Base-by-base conservation (phyloP, 352 stramenopile genomes). In the Phytophthora melonis region DNA sequence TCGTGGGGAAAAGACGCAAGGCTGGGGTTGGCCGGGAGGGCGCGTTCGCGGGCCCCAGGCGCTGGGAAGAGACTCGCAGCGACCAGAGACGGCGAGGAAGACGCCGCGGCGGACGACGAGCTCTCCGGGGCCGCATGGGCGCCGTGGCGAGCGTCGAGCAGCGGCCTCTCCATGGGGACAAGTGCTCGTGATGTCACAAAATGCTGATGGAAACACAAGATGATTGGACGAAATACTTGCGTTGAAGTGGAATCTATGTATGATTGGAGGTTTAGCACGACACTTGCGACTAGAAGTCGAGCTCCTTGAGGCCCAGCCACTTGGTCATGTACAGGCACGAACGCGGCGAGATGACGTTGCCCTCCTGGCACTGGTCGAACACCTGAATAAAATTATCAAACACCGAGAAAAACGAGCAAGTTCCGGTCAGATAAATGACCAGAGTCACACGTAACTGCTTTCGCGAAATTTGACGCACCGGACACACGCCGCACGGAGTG, bases 301-400 rank as follows among this genome's bases (percentile, higher is more conserved):
- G 81, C 68, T 97, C 88, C 71, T 96, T 92, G 66, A 98, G 80
- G 56, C 96, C 89, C 5, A 97, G 78, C 93, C 93, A 98, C 74
- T 97, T 95, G 49, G 81, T 90, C 65, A 97, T 91, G 72, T 98
- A 98, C 47, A 97, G 72, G 84, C 93, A 98, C 72, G 89, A 97
- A 49, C 84, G 87, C 9, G 93, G 93, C 39, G 90, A 97, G 64
- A 98, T 97, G 62, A 97, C 79, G 70, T 96, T 97, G 67, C 91
- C 92, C 71, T 98, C 93, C 36, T 90, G 81, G 79, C 93, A 98
- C 65, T 98, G 93, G 58, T 95, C 83, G 67, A 97, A 96, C 56
- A 98, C 91, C 82, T 93, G 55, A 27, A 73, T 9, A 49, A 49
- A 8, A 32, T 7, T 8, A 32, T 3, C 13, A 43, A 74, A 63